Conservation (phyloP, 2,329 filamentous ascomycete species). For the Pleoardoris graminearum region DNA sequence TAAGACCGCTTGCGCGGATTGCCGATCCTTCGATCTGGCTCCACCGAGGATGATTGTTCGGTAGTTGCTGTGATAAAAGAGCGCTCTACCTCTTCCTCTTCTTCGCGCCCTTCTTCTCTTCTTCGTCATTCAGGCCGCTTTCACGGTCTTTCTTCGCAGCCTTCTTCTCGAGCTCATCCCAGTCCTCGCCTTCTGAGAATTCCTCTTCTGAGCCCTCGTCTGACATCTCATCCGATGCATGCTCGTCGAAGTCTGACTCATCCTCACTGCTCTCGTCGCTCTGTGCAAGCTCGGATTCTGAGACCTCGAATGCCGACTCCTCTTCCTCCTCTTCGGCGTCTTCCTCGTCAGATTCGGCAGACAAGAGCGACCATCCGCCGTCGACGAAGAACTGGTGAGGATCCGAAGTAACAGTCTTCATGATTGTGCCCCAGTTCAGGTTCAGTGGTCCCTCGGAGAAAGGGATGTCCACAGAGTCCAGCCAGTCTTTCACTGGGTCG, state of each 20-base stretch:
- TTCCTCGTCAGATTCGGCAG: slow-evolving; percentile 83
- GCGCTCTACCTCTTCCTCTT: slow-evolving; percentile 65
- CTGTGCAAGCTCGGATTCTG: slow-evolving; percentile 74
- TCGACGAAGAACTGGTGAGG: slow-evolving; percentile 94
- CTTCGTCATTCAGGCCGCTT: slow-evolving; percentile 57
- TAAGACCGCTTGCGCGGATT: too few species aligned
- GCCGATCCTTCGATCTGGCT: too few species aligned
- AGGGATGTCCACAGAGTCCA: slow-evolving; percentile 93
- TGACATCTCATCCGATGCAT: slow-evolving; percentile 78
- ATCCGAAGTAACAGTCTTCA: slow-evolving; percentile 96
- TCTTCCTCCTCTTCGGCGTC: slow-evolving; percentile 76
- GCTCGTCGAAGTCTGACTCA: slow-evolving; percentile 91
- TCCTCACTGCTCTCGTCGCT: slow-evolving; percentile 82
- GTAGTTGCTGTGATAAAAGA: too few species aligned
- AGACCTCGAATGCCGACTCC: slow-evolving; percentile 90
- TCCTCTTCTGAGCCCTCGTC: slow-evolving; percentile 65
- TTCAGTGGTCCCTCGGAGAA: slow-evolving; percentile 95
- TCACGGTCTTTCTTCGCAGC: slow-evolving; percentile 67
- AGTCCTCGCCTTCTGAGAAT: slow-evolving; percentile 69
- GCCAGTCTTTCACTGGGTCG: slow-evolving; percentile 95
- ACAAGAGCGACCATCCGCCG: slow-evolving; percentile 92
- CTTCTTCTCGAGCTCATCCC: slow-evolving; percentile 93
- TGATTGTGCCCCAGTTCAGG: slow-evolving; percentile 98
- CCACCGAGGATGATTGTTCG: too few species aligned
- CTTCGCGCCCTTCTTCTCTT: slow-evolving; percentile 63